Evolutionary conservation across 495 filamentous ascomycete species (phyloP).

Genomic region (Astrothelium subdiscretum): DNA sequence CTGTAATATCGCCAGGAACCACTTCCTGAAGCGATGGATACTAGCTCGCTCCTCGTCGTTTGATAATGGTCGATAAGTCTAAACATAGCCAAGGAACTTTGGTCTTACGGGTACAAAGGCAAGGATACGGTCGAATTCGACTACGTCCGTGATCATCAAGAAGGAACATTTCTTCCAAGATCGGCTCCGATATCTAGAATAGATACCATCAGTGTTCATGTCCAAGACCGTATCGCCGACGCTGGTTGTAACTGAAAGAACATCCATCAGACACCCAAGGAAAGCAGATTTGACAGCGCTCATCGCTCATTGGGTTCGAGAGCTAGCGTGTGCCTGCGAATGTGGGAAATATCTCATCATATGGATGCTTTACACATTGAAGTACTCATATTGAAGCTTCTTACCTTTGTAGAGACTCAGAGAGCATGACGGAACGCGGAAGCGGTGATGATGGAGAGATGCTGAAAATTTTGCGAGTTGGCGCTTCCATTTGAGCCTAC

Average conservation of each 20-base stretch:
- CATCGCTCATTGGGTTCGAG: background rate
- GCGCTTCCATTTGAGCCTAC: too few species aligned
- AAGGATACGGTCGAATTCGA: background rate
- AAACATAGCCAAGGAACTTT: background rate
- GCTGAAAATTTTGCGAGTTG: too few species aligned
- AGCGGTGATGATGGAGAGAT: too few species aligned
- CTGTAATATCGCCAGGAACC: background rate
- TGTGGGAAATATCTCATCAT: background rate
- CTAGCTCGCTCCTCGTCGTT: background rate
- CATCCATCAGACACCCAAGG: background rate
- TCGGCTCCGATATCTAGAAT: background rate
- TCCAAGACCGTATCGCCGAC: background rate
- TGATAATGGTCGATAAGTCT: background rate
- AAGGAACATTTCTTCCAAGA: background rate
- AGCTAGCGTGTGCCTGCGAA: background rate
- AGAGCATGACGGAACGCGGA: too few species aligned
- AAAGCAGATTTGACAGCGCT: background rate
- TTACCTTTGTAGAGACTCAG: too few species aligned
- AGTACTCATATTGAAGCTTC: background rate
- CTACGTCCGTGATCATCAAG: background rate
- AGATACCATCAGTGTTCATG: background rate
- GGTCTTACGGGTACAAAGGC: background rate
- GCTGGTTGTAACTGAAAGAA: background rate
- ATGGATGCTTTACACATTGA: background rate
- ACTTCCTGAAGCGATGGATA: background rate